Evolutionary conservation across 768 basidiomycete genomes (phyloP).

Genomic region (Phylloporus scabripes): DNA sequence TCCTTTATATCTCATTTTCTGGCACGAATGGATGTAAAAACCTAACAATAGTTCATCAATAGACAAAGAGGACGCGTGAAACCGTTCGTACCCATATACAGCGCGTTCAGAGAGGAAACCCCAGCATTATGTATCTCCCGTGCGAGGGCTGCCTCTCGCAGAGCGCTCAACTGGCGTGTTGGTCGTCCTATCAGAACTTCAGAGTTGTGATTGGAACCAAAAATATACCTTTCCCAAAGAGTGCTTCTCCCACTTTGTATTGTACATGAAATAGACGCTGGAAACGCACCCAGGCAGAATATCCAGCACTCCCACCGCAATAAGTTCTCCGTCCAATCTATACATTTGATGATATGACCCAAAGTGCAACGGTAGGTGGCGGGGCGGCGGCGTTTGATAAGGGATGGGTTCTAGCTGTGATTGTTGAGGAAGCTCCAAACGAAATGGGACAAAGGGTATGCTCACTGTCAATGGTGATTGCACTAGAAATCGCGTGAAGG

Average conservation of each 20-base stretch:
- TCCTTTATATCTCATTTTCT: conserved; percentile 95
- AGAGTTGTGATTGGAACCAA: not conserved
- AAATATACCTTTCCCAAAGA: conserved; percentile 69
- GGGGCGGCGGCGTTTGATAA: conserved; percentile 44
- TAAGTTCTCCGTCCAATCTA: conserved; percentile 69
- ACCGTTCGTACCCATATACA: conserved; percentile 77
- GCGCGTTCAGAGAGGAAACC: conserved; percentile 49
- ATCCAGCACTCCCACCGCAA: conserved; percentile 87
- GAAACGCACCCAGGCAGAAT: conserved; percentile 84
- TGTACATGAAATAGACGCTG: conserved; percentile 87
- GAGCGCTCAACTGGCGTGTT: conserved; percentile 62
- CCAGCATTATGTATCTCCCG: conserved; percentile 73
- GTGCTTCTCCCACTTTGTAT: conserved; percentile 58
- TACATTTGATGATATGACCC: conserved; percentile 95
- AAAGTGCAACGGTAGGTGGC: conserved; percentile 66
- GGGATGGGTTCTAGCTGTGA: conserved; percentile 54
- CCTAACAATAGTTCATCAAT: conserved; percentile 41
- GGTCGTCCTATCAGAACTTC: not conserved
- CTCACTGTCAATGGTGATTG: conserved; percentile 68
- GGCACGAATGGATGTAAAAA: conserved; percentile 88
- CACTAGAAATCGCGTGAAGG: conserved; percentile 75
- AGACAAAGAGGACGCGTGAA: not conserved
- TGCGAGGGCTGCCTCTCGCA: conserved; percentile 74
- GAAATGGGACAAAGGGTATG: conserved; percentile 1
- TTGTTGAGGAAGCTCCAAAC: not conserved